phyloP scores from a whole-genome alignment of 441 rosid species.

The Brassica balearica region DNA sequence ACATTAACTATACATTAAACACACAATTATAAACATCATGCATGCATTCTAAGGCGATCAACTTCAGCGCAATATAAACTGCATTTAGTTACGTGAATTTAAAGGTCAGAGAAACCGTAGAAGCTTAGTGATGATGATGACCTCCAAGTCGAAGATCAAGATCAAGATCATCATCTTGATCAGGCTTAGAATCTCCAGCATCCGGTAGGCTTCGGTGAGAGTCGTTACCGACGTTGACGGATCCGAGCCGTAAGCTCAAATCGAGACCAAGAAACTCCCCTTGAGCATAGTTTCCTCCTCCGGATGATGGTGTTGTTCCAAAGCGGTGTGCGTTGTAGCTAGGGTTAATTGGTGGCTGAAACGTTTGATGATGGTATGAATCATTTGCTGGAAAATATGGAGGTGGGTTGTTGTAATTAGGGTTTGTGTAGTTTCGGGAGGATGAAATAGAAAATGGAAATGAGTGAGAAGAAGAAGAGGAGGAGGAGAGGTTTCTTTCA shows the following conservation, averaged over 20 bases:
- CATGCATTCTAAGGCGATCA: background rate
- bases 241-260: slow-evolving; percentile 66
- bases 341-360: slow-evolving; percentile 31
- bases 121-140: slow-evolving; percentile 38
- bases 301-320: slow-evolving; percentile 24
- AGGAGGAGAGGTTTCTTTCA: background rate
- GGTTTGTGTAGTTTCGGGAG: slow-evolving; percentile 18
- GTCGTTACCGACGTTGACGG: slow-evolving; percentile 37
- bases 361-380: slow-evolving; percentile 24
- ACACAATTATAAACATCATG: background rate
- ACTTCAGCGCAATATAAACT: background rate
- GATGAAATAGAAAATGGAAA: slow-evolving; percentile 18
- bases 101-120: background rate
- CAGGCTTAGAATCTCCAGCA: slow-evolving; percentile 29
- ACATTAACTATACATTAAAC: background rate
- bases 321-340: slow-evolving; percentile 25
- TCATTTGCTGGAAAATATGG: slow-evolving; percentile 33
- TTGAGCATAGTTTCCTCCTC: slow-evolving; percentile 5
- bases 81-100: slow-evolving; percentile 5
- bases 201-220: slow-evolving; percentile 29
- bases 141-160: slow-evolving; percentile 70
- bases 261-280: slow-evolving; percentile 50
- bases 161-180: slow-evolving; percentile 70
- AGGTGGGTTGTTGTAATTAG: slow-evolving; percentile 19
- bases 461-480: slow-evolving; percentile 7